phyloP scores from a whole-genome alignment of 495 filamentous ascomycete species.

The Trichoderma asperelloides region DNA sequence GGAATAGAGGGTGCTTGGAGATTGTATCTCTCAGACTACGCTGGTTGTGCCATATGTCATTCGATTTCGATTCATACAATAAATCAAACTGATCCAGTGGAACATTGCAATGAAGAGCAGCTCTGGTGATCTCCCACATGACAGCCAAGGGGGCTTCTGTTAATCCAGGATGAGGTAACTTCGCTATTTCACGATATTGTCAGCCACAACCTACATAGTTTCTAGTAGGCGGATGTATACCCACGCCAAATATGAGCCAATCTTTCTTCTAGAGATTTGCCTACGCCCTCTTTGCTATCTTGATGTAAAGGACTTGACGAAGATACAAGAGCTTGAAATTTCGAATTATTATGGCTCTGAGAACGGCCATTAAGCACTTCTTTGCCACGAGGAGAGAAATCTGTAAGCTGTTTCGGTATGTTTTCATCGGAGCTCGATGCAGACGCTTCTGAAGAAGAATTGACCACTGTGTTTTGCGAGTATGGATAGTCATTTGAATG shows the following conservation, averaged over 20 bases:
- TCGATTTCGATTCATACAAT: constrained; percentile 25
- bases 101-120: constrained; percentile 33
- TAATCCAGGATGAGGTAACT: constrained; percentile 24
- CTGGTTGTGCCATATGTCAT: constrained; percentile 22
- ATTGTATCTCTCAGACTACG: constrained; percentile 27
- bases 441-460: background rate
- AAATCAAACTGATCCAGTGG: constrained; percentile 22
- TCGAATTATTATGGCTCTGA: background rate
- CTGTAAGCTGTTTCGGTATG: background rate
- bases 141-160: constrained; percentile 31
- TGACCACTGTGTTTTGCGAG: background rate
- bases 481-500: background rate
- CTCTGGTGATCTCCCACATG: constrained; percentile 37
- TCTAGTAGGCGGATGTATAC: constrained; percentile 4
- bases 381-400: background rate
- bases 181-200: constrained; percentile 18
- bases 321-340: background rate
- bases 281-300: background rate
- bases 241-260: constrained; percentile 26
- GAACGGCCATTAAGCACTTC: background rate
- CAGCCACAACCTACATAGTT: background rate
- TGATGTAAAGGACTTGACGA: background rate
- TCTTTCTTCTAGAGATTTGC: background rate
- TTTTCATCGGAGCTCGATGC: too few relatives aligned
- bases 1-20: constrained; percentile 21